Conservation (phyloP, 305 asterid genomes). For the Solanum aculeatissimum region DNA sequence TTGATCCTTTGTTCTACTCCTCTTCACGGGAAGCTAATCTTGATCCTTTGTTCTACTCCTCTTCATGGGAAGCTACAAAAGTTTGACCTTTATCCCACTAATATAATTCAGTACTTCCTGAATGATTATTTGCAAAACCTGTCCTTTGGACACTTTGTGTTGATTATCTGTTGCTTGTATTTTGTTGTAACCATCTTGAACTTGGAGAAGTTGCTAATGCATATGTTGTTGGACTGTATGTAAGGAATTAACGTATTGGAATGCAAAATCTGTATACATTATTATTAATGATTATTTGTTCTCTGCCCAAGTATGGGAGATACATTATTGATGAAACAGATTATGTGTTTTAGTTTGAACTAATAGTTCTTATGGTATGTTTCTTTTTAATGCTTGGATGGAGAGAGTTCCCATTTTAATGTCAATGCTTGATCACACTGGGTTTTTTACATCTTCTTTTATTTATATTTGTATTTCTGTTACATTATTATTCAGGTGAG, state of each 20-base stretch:
- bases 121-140: neutral
- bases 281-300: neutral
- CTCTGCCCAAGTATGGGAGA: neutral
- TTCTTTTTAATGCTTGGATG: neutral
- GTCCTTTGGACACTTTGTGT: neutral
- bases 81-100: neutral
- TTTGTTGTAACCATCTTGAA: neutral
- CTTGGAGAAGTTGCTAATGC: neutral
- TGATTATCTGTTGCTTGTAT: neutral
- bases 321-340: neutral
- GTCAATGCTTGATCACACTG: neutral
- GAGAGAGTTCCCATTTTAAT: neutral
- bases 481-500: conserved; percentile 29
- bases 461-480: neutral
- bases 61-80: neutral
- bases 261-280: neutral
- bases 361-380: neutral
- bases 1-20: neutral
- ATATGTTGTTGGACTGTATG: neutral
- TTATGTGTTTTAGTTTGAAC: neutral
- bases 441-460: neutral
- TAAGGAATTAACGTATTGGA: neutral
- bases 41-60: neutral
- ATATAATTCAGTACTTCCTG: neutral
- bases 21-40: neutral